Base-by-base conservation (phyloP, 2,329 filamentous ascomycete genomes). In the Paecilomyces niveus region DNA sequence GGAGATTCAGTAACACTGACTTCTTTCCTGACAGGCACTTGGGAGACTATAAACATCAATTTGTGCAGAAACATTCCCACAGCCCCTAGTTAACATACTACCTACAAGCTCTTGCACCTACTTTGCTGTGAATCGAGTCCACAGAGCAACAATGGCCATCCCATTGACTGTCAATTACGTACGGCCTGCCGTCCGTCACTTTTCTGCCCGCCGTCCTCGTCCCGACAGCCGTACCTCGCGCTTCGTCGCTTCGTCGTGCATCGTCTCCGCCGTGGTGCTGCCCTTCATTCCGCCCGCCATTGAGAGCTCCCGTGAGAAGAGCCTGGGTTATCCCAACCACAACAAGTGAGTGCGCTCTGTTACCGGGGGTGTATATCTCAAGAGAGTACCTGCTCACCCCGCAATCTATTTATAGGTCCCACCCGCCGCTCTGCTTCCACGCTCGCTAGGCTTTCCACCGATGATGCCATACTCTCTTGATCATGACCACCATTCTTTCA, bases 231-330 rank as follows among this genome's bases (percentile, higher is more conserved):
- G 72, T 50, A 67, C 70, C 53, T 70, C 74, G 50, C 74, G 75
- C 35, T 72, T 76, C 51, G 63, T 78, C 31, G 71, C 75, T 53
- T 70, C 68, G 55, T 74, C 74, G 13, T 76, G 76, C 60, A 68
- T 79, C 13, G 66, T 74, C 49, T 74, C 76, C 1, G 75, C 73
- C 1, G 76, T 79, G 21, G 69, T 78, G 18, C 65, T 79, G 4
- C 77, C 77, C 4, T 79, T 79, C 61, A 72, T 79, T 2, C 77
- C 77, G 29, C 77, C 77, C 6, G 77, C 77, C 3, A 67, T 79
- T 10, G 76, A 78, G 60, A 78, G 76, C 59, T 76, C 74, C 33
- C 70, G 74, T 33, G 73, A 77, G 61, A 71, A 69, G 61, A 75
- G 70, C 51, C 67, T 67, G 11, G 72, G 72, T 33, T 72, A 70